These are phyloP conservation scores for Trichophyton simii DNA, from an alignment of 2,329 filamentous ascomycete species.

Conservation along the genomic window DNA sequence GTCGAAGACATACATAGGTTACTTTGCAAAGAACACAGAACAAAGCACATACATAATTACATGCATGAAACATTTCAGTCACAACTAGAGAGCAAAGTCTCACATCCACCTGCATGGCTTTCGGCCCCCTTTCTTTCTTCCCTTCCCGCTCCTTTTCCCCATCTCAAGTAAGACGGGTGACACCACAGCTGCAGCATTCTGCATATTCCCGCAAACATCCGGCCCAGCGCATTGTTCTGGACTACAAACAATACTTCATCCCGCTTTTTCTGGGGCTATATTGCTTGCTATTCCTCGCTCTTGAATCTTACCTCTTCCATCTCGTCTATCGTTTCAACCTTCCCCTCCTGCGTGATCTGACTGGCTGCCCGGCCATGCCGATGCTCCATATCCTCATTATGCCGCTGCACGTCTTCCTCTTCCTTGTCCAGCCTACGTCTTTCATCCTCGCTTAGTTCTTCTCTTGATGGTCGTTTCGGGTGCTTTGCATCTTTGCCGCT, in stretches of 20 bases:
- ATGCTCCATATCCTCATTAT: conserved; percentile 14
- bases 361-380: conserved; percentile 12
- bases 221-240: too few species aligned
- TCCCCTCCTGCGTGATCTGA: conserved; percentile 11
- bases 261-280: too few species aligned
- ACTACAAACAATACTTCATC: too few species aligned
- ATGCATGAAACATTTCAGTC: not conserved
- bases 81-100: not conserved
- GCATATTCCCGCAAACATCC: not conserved
- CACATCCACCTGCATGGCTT: not conserved
- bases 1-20: not conserved
- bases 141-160: not conserved
- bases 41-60: not conserved
- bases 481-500: conserved; percentile 12
- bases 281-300: conserved; percentile 7
- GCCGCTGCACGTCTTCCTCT: conserved; percentile 11
- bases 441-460: conserved; percentile 12
- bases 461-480: conserved; percentile 9
- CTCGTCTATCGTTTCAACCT: conserved; percentile 9
- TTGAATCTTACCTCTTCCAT: conserved; percentile 8
- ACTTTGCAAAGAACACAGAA: too few species aligned
- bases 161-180: not conserved
- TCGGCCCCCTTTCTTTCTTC: not conserved
- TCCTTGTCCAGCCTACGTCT: conserved; percentile 3
- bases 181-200: not conserved